phyloP scores from a whole-genome alignment of 225 moss, liverwort and hornwort genomes.

The Physcomitrellopsis africana region DNA sequence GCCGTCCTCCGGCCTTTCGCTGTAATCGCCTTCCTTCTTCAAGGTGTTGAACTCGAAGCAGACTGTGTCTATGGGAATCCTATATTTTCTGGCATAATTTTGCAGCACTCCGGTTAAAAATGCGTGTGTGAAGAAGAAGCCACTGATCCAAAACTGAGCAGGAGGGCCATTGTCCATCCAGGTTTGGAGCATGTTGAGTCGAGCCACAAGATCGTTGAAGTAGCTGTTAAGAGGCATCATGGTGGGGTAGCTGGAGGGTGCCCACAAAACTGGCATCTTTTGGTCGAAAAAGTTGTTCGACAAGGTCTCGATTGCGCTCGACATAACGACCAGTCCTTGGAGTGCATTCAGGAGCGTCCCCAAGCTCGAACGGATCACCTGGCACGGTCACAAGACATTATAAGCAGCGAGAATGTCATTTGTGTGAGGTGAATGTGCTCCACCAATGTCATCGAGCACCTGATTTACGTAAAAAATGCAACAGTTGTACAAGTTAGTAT shows the following conservation, averaged over 20 bases:
- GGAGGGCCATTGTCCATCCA: slow-evolving; percentile 84
- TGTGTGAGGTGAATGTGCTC: too few relatives aligned
- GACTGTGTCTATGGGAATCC: slow-evolving; percentile 71
- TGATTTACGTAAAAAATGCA: too few relatives aligned
- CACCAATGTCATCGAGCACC: too few relatives aligned
- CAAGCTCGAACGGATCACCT: slow-evolving; percentile 73
- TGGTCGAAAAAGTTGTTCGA: slow-evolving; percentile 63
- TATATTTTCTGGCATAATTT: slow-evolving; percentile 71
- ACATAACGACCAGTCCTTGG: slow-evolving; percentile 77
- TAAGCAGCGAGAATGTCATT: neutral
- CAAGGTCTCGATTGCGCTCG: slow-evolving; percentile 57
- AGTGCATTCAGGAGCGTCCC: slow-evolving; percentile 63
- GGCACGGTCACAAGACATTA: neutral
- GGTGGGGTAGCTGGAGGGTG: slow-evolving; percentile 65
- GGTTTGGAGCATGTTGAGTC: slow-evolving; percentile 56
- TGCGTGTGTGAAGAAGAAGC: slow-evolving; percentile 85
- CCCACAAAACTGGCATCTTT: slow-evolving; percentile 80
- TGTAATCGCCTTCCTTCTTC: slow-evolving; percentile 46
- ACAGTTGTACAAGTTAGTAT: too few relatives aligned
- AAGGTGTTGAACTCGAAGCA: slow-evolving; percentile 75
- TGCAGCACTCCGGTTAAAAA: slow-evolving; percentile 63
- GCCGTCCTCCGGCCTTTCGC: slow-evolving; percentile 66
- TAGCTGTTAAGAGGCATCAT: slow-evolving; percentile 78
- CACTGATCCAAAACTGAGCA: slow-evolving; percentile 65
- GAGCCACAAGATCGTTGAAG: slow-evolving; percentile 57